Percentiles rank a stretch among this genome's conserved stretches.
phyloP scores from a whole-genome alignment of 306 rosid genomes.

The Trichosanthes cucumerina region DNA sequence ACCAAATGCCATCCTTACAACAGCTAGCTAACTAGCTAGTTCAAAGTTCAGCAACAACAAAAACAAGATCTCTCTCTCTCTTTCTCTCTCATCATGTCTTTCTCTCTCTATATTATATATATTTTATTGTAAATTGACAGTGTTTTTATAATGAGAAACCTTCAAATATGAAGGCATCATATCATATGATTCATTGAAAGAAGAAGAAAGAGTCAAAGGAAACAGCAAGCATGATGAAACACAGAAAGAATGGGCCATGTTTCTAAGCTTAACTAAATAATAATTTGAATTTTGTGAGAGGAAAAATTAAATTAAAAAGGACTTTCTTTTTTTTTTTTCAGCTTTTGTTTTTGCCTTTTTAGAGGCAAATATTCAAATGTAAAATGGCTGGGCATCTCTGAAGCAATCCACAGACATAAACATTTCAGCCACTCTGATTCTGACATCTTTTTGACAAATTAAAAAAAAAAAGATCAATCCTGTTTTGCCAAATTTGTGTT shows the following conservation, averaged over 20 bases:
- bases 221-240: not conserved
- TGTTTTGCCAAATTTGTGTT: not conserved
- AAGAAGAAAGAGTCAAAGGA: constrained; percentile 6
- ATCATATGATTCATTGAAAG: not conserved
- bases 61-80: too few species aligned
- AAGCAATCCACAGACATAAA: not conserved
- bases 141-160: not conserved
- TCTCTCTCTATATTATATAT: not conserved
- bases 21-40: not conserved
- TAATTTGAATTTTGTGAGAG: not conserved
- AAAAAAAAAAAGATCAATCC: not conserved
- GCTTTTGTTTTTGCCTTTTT: not conserved
- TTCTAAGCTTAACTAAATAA: not conserved
- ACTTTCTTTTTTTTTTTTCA: not conserved
- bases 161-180: not conserved
- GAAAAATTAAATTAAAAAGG: not conserved
- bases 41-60: not conserved
- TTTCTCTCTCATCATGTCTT: not conserved
- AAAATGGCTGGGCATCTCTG: not conserved
- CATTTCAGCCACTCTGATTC: not conserved
- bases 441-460: not conserved
- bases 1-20: not conserved
- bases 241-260: not conserved
- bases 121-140: not conserved
- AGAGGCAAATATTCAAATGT: not conserved